Base-by-base conservation (phyloP, 2,329 filamentous ascomycete genomes). In the Furcasterigmium furcatum region DNA sequence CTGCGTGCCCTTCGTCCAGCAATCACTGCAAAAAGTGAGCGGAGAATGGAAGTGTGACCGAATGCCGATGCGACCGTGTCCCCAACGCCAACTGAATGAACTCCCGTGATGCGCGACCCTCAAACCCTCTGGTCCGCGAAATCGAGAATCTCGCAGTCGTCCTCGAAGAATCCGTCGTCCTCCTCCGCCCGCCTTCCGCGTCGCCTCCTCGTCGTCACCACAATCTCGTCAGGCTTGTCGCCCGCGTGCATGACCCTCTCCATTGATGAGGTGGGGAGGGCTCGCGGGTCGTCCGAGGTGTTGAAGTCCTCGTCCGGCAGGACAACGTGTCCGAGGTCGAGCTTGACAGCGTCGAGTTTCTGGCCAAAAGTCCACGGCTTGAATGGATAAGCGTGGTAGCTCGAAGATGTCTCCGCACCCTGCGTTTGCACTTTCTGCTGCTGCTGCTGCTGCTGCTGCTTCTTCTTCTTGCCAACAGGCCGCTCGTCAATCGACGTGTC, bases 61-160 rank as follows among this genome's bases (percentile, higher is more conserved):
- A n/a, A 19, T 8, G 14, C 32, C 24, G 12, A 27, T 44, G 44
- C 42, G 48, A 45, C 30, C 49, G 42, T 41, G 47, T 34, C 44
- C 48, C 44, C 36, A 41, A 46, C 47, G 42, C 46, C 47, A 45
- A 34, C 43, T 46, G 47, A 36, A 36, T 46, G 47, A 36, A 36
- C 44, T 44, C 47, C 46, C 22, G 43, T 46, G 44, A 52, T 52
- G 48, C 48, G 49, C 49, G 27, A 40, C n/a, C 4, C 48, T 74
- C 62, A 85, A 25, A 84, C 81, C 61, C 81, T 71, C 66, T 85
- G 81, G 57, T 83, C 81, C 20, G 90, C 88, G 77, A 94, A 95
- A 68, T 95, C 90, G 51, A 95, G 77, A 46, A 96, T 87, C 63
- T 95, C 90, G 55, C 88, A 94, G 60, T 95, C 91, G 61, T 96